Base-by-base conservation (phyloP, 139 green algal genomes). In the Chlamydomonas urium region DNA sequence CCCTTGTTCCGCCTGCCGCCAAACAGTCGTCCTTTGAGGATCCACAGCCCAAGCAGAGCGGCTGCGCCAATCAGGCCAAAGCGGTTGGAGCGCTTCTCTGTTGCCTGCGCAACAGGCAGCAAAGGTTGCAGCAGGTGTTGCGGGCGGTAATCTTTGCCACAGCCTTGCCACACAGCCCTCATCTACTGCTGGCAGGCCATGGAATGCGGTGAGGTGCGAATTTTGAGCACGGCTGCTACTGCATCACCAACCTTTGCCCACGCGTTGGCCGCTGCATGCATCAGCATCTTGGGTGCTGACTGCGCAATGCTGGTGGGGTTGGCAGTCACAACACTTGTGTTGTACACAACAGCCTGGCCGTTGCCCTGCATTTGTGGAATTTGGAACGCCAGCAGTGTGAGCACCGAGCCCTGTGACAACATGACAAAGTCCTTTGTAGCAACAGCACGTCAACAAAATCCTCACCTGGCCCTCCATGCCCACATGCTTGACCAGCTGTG, bases 401-500 rank as follows among this genome's bases (percentile, higher is more conserved):
- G n/a, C n/a, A n/a, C n/a, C n/a, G n/a, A n/a, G n/a, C n/a, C n/a
- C n/a, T n/a, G n/a, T n/a, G n/a, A n/a, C n/a, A n/a, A n/a, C n/a
- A n/a, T n/a, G n/a, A n/a, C n/a, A n/a, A n/a, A n/a, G n/a, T n/a
- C n/a, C n/a, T n/a, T n/a, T n/a, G n/a, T n/a, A n/a, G n/a, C n/a
- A n/a, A n/a, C n/a, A n/a, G n/a, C n/a, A n/a, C n/a, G n/a, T n/a
- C n/a, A n/a, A n/a, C n/a, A n/a, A n/a, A n/a, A n/a, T n/a, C 36
- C 37, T 31, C 8, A 58, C 36, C 36, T 58, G 36, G 32, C 33
- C 38, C 47, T 73, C 66, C 47, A 73, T 19, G 19, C 66, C 66
- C 45, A 73, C 66, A n/a, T 73, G 66, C 47, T 73, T 73, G 28
- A 73, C 32, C 28, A 73, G 66, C 66, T 73, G 66, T 38, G 38